Evolutionary conservation across 139 green algal genomes (phyloP), one percentile per base, ranked within the genome.

Genomic region (Limnomonas spitsbergensis): DNA sequence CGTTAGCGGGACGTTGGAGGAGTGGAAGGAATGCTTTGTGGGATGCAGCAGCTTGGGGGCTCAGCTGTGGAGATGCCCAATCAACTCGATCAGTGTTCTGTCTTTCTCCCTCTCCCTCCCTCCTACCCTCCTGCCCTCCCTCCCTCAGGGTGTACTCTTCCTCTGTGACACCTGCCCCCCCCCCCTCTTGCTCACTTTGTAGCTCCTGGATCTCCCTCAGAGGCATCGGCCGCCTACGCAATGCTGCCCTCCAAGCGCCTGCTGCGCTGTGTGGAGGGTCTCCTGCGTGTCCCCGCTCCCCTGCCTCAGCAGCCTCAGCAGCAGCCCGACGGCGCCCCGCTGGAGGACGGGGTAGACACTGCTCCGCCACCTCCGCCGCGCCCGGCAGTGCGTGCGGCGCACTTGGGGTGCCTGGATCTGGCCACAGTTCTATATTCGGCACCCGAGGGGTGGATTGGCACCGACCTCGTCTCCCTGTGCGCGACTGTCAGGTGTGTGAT

Each of bases 341-440:
- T 29, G 47, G 47, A 20, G 14, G 47, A 61, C 14, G 20, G 47
- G 14, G 47, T 29, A 61, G 47, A 20, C 47, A 20, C 47, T 14
- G 14, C 47, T 14, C 14, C 47, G 14, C 14, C 47, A 20, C 14
- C 27, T 7, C 27, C 26, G 61, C 61, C 26, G 61, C 27, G 27
- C 7, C 29, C 29, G 29, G 27, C 29, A 20, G 29, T 72, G 6
- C 26, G 61, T 24, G 61, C 61, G 26, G 61, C 61, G 61, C 61
- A 72, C 61, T 37, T 72, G 26, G 61, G 27, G 61, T 72, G 61
- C 61, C 29, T 72, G 61, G 61, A 72, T 20, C 7, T 72, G 61
- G 61, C 61, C 26, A 20, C 61, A 20, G 6, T 72, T 7, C 29
- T 72, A 20, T 72, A 72, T 37, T 20, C 27, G 61, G 9, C 61